These are phyloP conservation scores for Beauveria asiatica DNA, from an alignment of 2,329 filamentous ascomycete genomes.

Conservation along the genomic window DNA sequence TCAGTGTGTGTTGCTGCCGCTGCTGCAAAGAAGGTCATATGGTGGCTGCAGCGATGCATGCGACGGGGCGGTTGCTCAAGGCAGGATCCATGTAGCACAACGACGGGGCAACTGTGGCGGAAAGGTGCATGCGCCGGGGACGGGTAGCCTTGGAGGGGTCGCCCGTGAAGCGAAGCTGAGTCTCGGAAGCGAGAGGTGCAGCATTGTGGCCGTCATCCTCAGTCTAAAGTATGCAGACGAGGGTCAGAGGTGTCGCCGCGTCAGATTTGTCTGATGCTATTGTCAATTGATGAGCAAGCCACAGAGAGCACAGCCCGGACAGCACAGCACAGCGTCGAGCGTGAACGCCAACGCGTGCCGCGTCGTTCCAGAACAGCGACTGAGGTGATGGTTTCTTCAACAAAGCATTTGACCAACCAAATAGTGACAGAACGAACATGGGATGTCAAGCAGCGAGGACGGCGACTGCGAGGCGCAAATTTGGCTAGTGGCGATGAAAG, in stretches of 20 bases:
- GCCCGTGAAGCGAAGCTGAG: conserved; percentile 1
- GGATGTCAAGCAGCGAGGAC: background rate
- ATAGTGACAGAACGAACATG: background rate
- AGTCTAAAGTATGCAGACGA: background rate
- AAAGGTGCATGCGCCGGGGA: background rate
- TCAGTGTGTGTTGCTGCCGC: background rate
- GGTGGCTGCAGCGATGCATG: background rate
- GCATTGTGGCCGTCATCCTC: background rate
- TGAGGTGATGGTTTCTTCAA: no score
- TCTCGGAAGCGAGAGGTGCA: background rate
- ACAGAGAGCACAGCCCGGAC: background rate
- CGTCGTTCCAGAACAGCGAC: background rate
- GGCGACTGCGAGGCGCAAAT: background rate
- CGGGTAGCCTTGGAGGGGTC: background rate
- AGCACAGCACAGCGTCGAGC: no score
- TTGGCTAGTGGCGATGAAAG: background rate
- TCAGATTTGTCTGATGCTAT: background rate
- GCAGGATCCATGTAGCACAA: background rate
- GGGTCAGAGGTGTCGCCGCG: no score
- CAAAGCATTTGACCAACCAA: background rate
- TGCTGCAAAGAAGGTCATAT: background rate
- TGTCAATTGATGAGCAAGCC: background rate
- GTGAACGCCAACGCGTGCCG: background rate
- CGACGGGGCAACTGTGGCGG: background rate
- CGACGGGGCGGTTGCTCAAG: background rate